phyloP scores from a whole-genome alignment of 2,329 filamentous ascomycete genomes.

The Fusarium torulosum region DNA sequence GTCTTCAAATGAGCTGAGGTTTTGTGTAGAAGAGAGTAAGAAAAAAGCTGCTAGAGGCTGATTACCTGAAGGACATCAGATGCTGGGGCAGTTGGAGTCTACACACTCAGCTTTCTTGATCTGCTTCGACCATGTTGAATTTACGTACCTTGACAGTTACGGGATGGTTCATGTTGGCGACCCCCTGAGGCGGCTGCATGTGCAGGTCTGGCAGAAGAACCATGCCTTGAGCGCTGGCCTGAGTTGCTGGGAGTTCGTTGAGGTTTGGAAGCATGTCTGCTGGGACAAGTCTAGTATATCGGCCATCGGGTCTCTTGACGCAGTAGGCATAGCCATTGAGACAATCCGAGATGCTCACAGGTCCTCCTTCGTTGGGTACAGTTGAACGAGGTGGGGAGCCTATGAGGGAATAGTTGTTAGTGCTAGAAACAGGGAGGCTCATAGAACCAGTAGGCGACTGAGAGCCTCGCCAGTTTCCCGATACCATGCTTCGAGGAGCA shows the following conservation, averaged over 20 bases:
- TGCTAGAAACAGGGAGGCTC: conserved; percentile 3
- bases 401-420: conserved; percentile 33
- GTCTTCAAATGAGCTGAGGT: background rate
- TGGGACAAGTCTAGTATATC: conserved; percentile 37
- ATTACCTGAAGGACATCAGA: conserved; percentile 54
- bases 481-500: conserved; percentile 40
- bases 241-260: conserved; percentile 58
- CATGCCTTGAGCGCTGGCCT: conserved; percentile 58
- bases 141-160: conserved; percentile 57
- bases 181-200: conserved; percentile 54
- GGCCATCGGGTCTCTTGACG: conserved; percentile 31
- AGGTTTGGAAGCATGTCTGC: conserved; percentile 47
- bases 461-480: conserved; percentile 42
- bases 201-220: conserved; percentile 60
- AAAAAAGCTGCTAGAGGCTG: conserved; percentile 2
- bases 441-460: conserved; percentile 17
- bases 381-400: background rate
- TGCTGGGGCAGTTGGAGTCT: conserved; percentile 42
- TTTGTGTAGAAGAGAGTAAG: background rate
- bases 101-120: conserved; percentile 48
- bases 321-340: conserved; percentile 39
- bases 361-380: background rate
- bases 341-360: conserved; percentile 38
- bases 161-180: conserved; percentile 54
- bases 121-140: conserved; percentile 7